Evolutionary conservation across 345 rosid genomes (phyloP).

Genomic region (Iberis pinnata): DNA sequence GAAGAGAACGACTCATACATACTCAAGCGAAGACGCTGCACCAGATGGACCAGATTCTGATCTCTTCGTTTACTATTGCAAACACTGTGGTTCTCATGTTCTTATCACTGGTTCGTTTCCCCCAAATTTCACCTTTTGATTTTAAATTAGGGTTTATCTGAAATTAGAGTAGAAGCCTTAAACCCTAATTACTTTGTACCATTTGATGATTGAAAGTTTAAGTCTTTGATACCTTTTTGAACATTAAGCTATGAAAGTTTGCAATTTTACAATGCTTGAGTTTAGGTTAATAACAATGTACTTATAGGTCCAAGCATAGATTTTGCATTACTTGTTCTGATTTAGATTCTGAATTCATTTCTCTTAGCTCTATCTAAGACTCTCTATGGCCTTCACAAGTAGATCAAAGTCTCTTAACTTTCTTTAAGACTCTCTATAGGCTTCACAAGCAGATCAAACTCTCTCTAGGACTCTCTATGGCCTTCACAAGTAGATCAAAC

Average conservation of each 20-base stretch:
- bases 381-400: too few species aligned
- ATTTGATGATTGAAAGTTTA: constrained; percentile 9
- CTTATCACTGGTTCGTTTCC: constrained; percentile 79
- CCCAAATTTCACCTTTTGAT: constrained; percentile 8
- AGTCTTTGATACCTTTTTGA: constrained; percentile 10
- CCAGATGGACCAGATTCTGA: constrained; percentile 96
- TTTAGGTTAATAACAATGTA: too few species aligned
- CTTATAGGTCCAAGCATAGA: not conserved
- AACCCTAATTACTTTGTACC: not conserved
- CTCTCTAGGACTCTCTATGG: too few species aligned
- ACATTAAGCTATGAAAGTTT: not conserved
- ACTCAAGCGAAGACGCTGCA: constrained; percentile 98
- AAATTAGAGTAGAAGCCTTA: too few species aligned
- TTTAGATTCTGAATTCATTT: too few species aligned
- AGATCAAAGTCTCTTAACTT: too few species aligned
- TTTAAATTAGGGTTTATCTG: too few species aligned
- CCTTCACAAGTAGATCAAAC: too few species aligned
- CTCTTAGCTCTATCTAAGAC: too few species aligned
- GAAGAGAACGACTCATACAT: constrained; percentile 97
- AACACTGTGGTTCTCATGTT: constrained; percentile 92
- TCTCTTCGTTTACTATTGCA: constrained; percentile 98
- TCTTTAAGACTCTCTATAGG: too few species aligned
- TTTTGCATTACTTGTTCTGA: not conserved
- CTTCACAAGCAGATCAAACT: too few species aligned
- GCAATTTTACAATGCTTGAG: not conserved